A percentile compares a stretch with the other conserved stretches of the same genome.
Evolutionary conservation across 2,329 filamentous ascomycete species (phyloP).

Genomic region (Lachnellula willkommii): DNA sequence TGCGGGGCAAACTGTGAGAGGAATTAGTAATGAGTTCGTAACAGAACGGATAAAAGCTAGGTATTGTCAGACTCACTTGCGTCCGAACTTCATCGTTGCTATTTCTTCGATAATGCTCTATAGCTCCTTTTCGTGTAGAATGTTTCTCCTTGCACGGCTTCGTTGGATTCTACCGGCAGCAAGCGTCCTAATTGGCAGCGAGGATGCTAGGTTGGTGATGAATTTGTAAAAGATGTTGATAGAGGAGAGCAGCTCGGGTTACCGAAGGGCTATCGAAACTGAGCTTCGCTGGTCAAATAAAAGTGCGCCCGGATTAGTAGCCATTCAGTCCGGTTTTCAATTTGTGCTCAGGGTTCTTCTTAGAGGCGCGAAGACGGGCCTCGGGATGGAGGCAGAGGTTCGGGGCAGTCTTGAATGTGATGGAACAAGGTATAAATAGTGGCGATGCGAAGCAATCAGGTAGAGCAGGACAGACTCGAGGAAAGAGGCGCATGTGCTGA

Average conservation of each 20-base stretch:
- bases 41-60: background rate
- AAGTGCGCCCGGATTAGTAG: slow-evolving; percentile 15
- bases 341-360: background rate
- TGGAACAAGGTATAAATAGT: no score
- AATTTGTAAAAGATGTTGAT: background rate
- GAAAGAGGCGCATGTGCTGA: no score
- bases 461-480: no score
- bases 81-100: slow-evolving; percentile 55
- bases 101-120: background rate
- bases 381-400: no score
- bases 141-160: no score
- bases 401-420: no score
- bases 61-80: slow-evolving; percentile 44
- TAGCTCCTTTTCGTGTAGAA: background rate
- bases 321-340: slow-evolving; percentile 24
- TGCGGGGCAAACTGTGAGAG: slow-evolving; percentile 58
- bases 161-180: no score
- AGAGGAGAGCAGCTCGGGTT: slow-evolving; percentile 5
- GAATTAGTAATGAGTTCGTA: slow-evolving; percentile 15
- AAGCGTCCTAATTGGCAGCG: no score
- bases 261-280: slow-evolving; percentile 23
- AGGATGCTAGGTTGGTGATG: no score
- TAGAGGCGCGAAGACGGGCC: background rate
- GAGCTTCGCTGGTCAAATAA: slow-evolving; percentile 26
- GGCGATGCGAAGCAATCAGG: no score